phyloP scores from a whole-genome alignment of 768 basidiomycete genomes.

The Pulveroboletus sp. region DNA sequence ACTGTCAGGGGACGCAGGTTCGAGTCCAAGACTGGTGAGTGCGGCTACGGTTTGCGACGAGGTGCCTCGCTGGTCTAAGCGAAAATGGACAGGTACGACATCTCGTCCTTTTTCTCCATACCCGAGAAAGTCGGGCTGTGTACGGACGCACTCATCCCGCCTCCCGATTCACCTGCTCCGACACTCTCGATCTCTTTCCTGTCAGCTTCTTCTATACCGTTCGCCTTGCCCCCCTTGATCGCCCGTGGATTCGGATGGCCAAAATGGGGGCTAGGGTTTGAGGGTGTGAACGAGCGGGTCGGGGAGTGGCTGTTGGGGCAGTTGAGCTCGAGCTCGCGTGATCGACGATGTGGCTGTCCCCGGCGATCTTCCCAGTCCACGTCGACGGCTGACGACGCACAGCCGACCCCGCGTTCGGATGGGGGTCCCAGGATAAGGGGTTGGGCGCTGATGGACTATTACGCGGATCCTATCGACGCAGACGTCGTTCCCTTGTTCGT shows the following conservation, averaged over 20 bases:
- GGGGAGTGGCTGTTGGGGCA: constrained; percentile 64
- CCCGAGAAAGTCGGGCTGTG: constrained; percentile 72
- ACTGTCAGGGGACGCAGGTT: constrained; percentile 62
- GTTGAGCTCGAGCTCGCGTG: constrained; percentile 26
- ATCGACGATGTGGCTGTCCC: not conserved
- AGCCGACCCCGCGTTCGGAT: not conserved
- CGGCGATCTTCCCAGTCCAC: not conserved
- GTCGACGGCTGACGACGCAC: not conserved
- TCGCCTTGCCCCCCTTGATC: constrained; percentile 71
- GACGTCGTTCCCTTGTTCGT: constrained; percentile 61
- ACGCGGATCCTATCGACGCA: constrained; percentile 47
- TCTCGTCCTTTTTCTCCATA: constrained; percentile 75
- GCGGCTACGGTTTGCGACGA: not conserved
- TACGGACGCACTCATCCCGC: constrained; percentile 48
- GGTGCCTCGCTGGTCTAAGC: constrained; percentile 2
- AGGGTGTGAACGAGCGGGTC: constrained; percentile 79
- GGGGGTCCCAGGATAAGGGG: constrained; percentile 51
- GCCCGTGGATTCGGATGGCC: constrained; percentile 87
- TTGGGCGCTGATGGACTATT: constrained; percentile 77
- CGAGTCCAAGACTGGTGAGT: constrained; percentile 82
- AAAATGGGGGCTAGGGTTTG: constrained; percentile 66
- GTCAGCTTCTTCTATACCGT: constrained; percentile 76
- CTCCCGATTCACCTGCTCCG: constrained; percentile 32
- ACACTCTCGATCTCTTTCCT: constrained; percentile 72
- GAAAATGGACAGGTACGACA: constrained; percentile 56